Evolutionary conservation across 371 early-diverging fungal genomes (phyloP), one percentile per base, ranked within the genome.

Genomic region (Rhizopus delemar): DNA sequence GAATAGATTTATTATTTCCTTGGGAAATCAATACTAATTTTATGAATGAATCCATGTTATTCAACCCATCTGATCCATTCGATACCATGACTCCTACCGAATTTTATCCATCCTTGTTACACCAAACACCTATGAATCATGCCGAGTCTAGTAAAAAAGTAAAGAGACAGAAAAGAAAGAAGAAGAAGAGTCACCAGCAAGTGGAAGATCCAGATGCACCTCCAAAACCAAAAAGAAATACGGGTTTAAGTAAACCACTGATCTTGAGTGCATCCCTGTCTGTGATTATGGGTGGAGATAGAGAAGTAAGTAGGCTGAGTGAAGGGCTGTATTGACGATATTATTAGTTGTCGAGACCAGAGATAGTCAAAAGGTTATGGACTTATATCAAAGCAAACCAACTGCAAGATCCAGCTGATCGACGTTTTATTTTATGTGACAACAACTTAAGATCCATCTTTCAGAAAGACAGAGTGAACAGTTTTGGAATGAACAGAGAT

Each of bases 331-430:
- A 7, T 43, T 16, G 31, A n/a, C 0, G 41, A 22, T 7, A 9
- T 5, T 4, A 51, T 4, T 63, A 74, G 75, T 51, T 77, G 15
- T 68, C 78, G 3, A 46, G 79, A 53, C 64, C 73, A 22, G 72
- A 75, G 52, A 74, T 80, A 11, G 77, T 79, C 9, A 81, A 81
- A 51, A 38, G 62, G 9, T 38, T 81, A 8, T 78, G 81, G 82
- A 61, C 38, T 32, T 76, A 81, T 53, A 78, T 81, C 39, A 81
- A 80, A 46, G 57, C 64, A 15, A 59, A 80, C 53, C 50, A 74
- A n/a, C 58, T 81, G 12, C 81, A 81, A 56, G 82, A 81, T 62
- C 78, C 82, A n/a, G 51, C 49, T 7, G 77, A 81, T 60, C 51
- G 69, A 32, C 53, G 81, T 28, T 70, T 39, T 49, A 75, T 81